These are phyloP conservation scores for Aureobasidium sp. DNA, from an alignment of 2,329 filamentous ascomycete genomes.

Conservation along the genomic window DNA sequence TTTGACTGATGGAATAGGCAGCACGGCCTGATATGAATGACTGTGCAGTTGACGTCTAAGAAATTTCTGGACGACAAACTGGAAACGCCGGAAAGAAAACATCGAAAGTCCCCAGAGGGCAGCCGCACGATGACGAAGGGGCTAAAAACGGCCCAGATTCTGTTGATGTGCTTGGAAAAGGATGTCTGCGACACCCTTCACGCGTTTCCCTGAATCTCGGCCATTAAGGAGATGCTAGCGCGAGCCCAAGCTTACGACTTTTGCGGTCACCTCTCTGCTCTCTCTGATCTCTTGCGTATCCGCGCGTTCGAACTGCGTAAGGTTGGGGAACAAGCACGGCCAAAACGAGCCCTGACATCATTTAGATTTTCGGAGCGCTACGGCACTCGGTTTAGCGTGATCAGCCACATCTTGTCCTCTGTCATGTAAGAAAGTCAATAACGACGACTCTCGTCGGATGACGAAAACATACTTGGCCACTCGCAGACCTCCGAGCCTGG, in stretches of 20 bases:
- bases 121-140: slow-evolving; percentile 6
- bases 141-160: slow-evolving; percentile 3
- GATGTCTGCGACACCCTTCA: neutral
- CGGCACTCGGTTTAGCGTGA: slow-evolving; percentile 1
- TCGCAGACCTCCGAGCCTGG: no score
- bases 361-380: neutral
- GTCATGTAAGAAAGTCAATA: neutral
- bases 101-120: neutral
- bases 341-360: neutral
- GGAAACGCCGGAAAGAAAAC: neutral
- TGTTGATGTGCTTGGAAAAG: slow-evolving; percentile 6
- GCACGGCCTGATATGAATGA: slow-evolving; percentile 3
- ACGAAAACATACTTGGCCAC: neutral
- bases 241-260: slow-evolving; percentile 4
- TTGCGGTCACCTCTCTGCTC: neutral
- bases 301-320: neutral
- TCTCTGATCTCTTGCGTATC: neutral
- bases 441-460: neutral
- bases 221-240: neutral
- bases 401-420: slow-evolving; percentile 3
- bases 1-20: neutral
- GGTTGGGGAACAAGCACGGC: neutral
- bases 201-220: neutral
- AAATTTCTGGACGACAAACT: neutral
- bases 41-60: neutral